These are phyloP conservation scores for Ophiostoma australiae DNA, from an alignment of 2,329 filamentous ascomycete genomes.

Conservation along the genomic window DNA sequence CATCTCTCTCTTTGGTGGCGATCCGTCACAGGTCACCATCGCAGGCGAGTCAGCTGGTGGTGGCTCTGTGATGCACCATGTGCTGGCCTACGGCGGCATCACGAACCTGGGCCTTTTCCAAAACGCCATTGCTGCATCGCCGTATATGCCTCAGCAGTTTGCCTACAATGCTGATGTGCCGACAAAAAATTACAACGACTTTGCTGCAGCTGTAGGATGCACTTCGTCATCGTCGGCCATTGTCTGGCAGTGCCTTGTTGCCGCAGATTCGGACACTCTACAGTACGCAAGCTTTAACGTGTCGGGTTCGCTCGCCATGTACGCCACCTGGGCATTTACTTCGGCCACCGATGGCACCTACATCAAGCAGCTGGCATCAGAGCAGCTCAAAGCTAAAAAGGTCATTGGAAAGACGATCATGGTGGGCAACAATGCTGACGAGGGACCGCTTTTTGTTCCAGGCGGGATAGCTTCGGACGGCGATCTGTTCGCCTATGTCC, in stretches of 20 bases:
- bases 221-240: constrained; percentile 27
- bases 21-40: constrained; percentile 48
- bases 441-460: constrained; percentile 44
- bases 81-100: constrained; percentile 37
- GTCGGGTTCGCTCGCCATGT: constrained; percentile 25
- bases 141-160: constrained; percentile 48
- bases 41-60: constrained; percentile 53
- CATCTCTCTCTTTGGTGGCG: constrained; percentile 50
- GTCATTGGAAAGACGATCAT: constrained; percentile 34
- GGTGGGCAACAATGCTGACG: constrained; percentile 44
- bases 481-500: constrained; percentile 40
- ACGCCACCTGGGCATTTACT: constrained; percentile 34
- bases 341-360: constrained; percentile 37
- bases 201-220: constrained; percentile 42
- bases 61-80: constrained; percentile 43
- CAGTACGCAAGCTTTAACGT: constrained; percentile 30
- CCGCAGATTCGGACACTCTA: constrained; percentile 32
- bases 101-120: constrained; percentile 8
- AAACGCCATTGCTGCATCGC: constrained; percentile 31
- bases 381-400: constrained; percentile 31
- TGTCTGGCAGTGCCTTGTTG: constrained; percentile 30
- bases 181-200: constrained; percentile 42
- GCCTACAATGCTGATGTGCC: constrained; percentile 44
- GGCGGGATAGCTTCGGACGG: constrained; percentile 41
- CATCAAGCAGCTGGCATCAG: constrained; percentile 32